Evolutionary conservation across 495 filamentous ascomycete genomes (phyloP).

Genomic region (Bathelium albidoporum): DNA sequence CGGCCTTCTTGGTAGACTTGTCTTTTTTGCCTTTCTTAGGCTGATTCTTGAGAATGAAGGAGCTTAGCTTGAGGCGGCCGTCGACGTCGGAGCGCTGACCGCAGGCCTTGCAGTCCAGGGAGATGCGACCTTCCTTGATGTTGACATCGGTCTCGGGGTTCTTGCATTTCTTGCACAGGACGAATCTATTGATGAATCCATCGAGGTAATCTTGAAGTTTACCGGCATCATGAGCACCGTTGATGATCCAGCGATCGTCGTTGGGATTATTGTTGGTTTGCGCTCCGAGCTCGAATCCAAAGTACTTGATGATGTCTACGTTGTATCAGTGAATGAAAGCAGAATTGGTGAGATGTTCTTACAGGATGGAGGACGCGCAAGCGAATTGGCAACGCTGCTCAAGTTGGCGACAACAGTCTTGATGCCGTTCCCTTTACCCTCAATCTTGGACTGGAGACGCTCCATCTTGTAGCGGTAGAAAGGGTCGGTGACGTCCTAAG

Average conservation of each 20-base stretch:
- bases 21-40: slow-evolving; percentile 95
- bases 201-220: slow-evolving; percentile 98
- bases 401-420: slow-evolving; percentile 96
- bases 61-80: slow-evolving; percentile 86
- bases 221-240: slow-evolving; percentile 86
- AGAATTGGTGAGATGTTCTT: slow-evolving; percentile 5
- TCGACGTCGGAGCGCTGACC: slow-evolving; percentile 87
- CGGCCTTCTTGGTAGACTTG: slow-evolving; percentile 75
- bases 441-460: slow-evolving; percentile 93
- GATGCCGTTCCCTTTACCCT: slow-evolving; percentile 98
- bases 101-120: slow-evolving; percentile 96
- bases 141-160: slow-evolving; percentile 95
- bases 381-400: slow-evolving; percentile 83
- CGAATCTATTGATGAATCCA: slow-evolving; percentile 94
- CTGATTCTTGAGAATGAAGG: slow-evolving; percentile 93
- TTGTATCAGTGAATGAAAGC: slow-evolving; percentile 8
- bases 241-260: slow-evolving; percentile 99
- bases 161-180: slow-evolving; percentile 99
- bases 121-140: slow-evolving; percentile 83
- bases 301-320: slow-evolving; percentile 95
- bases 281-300: slow-evolving; percentile 95
- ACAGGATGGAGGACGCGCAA: slow-evolving; percentile 82
- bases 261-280: slow-evolving; percentile 95
- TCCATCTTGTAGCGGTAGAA: slow-evolving; percentile 99
- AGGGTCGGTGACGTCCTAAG: slow-evolving; percentile 79